Evolutionary conservation across 129 eudicot species (phyloP).

Genomic region (Chrysanthemum lavandulifolium): DNA sequence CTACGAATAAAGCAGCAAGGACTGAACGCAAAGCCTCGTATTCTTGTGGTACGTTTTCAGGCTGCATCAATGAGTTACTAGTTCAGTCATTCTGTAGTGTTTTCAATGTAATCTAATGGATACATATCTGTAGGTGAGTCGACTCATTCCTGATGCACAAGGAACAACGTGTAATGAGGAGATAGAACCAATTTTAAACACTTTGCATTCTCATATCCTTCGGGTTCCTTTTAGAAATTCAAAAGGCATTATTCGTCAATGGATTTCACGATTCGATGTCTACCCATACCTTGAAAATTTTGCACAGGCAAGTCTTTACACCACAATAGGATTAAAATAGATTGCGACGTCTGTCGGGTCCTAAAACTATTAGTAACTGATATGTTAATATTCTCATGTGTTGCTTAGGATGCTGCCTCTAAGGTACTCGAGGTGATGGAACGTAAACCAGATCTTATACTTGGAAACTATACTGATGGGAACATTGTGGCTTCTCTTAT

Average conservation of each 20-base stretch:
- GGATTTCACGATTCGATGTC: conserved; percentile 86
- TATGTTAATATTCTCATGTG: neutral
- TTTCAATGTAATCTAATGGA: neutral
- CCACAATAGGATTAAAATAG: neutral
- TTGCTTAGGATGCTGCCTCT: conserved; percentile 66
- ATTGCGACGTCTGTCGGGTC: neutral
- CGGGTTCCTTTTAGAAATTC: conserved; percentile 75
- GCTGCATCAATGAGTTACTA: conserved; percentile 5
- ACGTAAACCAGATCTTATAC: conserved; percentile 78
- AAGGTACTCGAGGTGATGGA: conserved; percentile 67
- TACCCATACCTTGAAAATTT: conserved; percentile 79
- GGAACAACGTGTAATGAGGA: conserved; percentile 80
- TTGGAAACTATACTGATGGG: conserved; percentile 91
- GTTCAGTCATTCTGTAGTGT: neutral
- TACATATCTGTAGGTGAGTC: conserved; percentile 58
- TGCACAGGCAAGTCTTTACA: conserved; percentile 52
- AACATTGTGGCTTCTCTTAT: conserved; percentile 80
- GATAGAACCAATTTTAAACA: conserved; percentile 65
- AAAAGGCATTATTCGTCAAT: conserved; percentile 64
- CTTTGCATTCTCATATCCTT: conserved; percentile 75
- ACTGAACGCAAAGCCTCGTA: conserved; percentile 65
- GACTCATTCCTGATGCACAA: conserved; percentile 78
- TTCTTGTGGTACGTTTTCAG: conserved; percentile 58
- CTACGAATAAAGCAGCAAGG: conserved; percentile 81
- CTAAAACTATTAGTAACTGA: neutral